Evolutionary conservation across 352 stramenopile species (phyloP), one percentile per base, ranked within the genome.

Genomic region (Phytophthora sojae): DNA sequence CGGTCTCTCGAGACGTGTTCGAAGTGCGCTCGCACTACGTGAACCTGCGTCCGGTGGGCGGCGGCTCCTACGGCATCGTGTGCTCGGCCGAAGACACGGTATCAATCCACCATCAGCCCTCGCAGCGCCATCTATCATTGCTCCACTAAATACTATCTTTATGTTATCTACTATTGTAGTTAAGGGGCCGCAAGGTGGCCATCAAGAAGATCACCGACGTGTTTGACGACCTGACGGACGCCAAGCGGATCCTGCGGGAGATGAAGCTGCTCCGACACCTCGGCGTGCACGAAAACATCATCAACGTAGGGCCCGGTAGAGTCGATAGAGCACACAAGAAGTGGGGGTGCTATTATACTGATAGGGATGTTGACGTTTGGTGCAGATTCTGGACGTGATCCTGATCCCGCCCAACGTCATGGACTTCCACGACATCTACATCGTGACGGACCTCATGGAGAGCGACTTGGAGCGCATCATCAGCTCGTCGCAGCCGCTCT

Each of bases 141-240:
- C 23, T 51, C 52, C 19, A 23, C 42, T 49, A 49, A 11, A 9
- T 21, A 32, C 29, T 23, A 49, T 23, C 17, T 1, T 19, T 9
- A 49, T 7, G 15, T 9, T 21, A 7, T 65, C 29, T 29, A 29
- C 30, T 12, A 3, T 4, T 62, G 29, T 58, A 97, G 90, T 54
- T 96, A 4, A 89, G 90, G 8, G 89, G 86, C 17, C 86, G 89
- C 56, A 95, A 95, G 67, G 88, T 97, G 42, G 90, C 92, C 26
- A 97, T 98, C 67, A 97, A 97, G 78, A 97, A 97, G 76, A 96
- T 98, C 76, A 95, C 89, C 3, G 88, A 97, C 72, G 89, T 95
- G n/a, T 98, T 98, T 64, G 80, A 95, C 44, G 91, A 98, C 69
- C 82, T 98, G 44, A 93, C 94, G 23, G 94, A 98, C 61, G 94